Evolutionary conservation across 2,329 filamentous ascomycete genomes (phyloP).

Genomic region (Epichloe glyceriae): DNA sequence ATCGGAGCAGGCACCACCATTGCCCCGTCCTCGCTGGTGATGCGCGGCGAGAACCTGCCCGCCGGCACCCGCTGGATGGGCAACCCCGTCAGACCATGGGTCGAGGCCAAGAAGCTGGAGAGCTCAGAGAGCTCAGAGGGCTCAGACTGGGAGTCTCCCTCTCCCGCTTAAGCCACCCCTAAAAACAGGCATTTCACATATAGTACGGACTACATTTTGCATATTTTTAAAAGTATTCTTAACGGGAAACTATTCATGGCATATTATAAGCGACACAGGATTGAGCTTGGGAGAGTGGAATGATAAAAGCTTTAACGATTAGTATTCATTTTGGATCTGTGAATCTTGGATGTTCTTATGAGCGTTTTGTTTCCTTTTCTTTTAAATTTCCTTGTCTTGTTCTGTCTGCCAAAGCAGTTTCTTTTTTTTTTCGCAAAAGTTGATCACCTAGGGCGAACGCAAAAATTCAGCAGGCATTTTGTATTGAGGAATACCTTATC

Average conservation of each 20-base stretch:
- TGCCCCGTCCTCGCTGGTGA: slow-evolving; percentile 9
- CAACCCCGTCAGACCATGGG: slow-evolving; percentile 11
- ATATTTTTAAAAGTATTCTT: background rate
- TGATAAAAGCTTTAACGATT: background rate
- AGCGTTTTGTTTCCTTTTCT: background rate
- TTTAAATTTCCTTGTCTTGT: background rate
- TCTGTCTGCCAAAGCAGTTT: background rate
- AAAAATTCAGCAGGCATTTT: background rate
- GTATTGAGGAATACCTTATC: background rate
- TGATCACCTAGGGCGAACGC: background rate
- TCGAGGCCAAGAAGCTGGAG: slow-evolving; percentile 1
- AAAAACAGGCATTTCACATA: background rate
- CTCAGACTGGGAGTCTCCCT: slow-evolving; percentile 4
- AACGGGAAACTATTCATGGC: background rate
- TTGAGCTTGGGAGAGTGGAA: background rate
- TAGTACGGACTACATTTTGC: background rate
- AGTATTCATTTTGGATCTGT: background rate
- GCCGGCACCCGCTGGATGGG: slow-evolving; percentile 10
- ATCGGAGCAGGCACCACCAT: slow-evolving; percentile 11
- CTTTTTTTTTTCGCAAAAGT: background rate
- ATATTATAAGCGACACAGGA: background rate
- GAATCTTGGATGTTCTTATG: background rate
- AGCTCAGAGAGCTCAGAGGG: slow-evolving; percentile 1
- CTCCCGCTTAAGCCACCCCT: background rate
- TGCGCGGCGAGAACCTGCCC: slow-evolving; percentile 12